phyloP scores from a whole-genome alignment of 140 eudicot genomes.

The Erigeron philadelphicus region DNA sequence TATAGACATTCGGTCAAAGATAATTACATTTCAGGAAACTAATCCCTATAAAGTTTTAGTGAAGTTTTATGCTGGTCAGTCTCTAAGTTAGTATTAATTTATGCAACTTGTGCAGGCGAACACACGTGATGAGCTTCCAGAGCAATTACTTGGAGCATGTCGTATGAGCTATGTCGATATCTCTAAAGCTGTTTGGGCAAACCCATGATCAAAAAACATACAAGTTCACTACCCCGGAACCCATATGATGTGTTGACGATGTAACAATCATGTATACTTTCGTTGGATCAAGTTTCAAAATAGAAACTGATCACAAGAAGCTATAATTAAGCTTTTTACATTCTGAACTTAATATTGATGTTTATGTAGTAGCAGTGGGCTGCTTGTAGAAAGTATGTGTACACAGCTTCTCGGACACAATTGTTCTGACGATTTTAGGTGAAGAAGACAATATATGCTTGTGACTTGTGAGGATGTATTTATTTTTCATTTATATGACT shows the following conservation, averaged over 20 bases:
- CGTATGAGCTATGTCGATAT: constrained; percentile 56
- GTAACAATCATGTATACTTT: constrained; percentile 7
- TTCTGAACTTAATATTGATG: not conserved
- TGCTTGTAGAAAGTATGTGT: not conserved
- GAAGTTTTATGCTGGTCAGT: not conserved
- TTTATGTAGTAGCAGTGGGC: constrained; percentile 10
- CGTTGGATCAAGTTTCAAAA: not conserved
- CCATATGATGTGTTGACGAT: constrained; percentile 14
- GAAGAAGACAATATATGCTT: no score
- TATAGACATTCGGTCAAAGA: no score
- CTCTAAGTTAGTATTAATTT: not conserved
- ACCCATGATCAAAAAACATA: constrained; percentile 22
- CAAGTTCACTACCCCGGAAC: not conserved
- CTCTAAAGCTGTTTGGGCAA: constrained; percentile 38
- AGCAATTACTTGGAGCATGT: constrained; percentile 45
- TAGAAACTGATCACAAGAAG: not conserved
- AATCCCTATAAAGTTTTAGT: not conserved
- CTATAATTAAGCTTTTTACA: not conserved
- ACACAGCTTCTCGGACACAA: not conserved
- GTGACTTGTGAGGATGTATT: not conserved
- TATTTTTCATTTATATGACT: not conserved
- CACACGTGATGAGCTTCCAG: constrained; percentile 67
- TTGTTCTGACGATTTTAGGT: not conserved
- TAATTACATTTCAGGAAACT: no score
- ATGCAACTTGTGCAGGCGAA: constrained; percentile 42